Evolutionary conservation across 1,284 basidiomycete genomes (phyloP).

Genomic region (Microbotryomycetes sp.): DNA sequence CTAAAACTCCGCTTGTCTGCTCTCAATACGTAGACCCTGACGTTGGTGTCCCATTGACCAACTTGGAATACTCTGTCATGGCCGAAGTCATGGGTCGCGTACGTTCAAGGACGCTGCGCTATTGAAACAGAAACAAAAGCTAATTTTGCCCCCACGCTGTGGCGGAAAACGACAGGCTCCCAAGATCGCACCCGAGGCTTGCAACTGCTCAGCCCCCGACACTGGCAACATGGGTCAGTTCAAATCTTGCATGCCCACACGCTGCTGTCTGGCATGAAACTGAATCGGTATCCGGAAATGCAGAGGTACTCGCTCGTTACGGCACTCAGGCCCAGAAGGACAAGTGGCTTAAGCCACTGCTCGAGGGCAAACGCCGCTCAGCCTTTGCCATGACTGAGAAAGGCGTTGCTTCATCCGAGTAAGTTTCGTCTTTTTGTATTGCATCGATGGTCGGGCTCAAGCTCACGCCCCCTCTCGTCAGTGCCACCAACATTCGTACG

Average conservation of each 20-base stretch:
- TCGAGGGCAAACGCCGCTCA: slow-evolving; percentile 88
- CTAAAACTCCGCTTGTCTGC: no score
- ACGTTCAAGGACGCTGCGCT: neutral
- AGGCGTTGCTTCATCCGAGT: slow-evolving; percentile 52
- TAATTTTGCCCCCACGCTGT: neutral
- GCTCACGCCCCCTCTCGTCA: neutral
- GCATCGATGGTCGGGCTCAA: neutral
- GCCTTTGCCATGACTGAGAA: slow-evolving; percentile 93
- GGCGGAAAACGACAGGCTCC: neutral
- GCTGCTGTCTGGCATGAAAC: no score
- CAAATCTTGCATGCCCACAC: neutral
- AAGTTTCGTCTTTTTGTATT: slow-evolving; percentile 37
- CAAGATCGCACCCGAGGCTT: slow-evolving; percentile 37
- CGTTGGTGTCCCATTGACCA: slow-evolving; percentile 78
- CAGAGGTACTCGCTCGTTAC: slow-evolving; percentile 90
- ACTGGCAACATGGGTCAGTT: slow-evolving; percentile 38
- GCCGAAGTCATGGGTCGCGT: slow-evolving; percentile 82
- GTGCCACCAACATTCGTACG: slow-evolving; percentile 91
- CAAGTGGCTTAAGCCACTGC: slow-evolving; percentile 78
- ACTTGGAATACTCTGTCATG: slow-evolving; percentile 97
- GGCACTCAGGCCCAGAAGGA: slow-evolving; percentile 82
- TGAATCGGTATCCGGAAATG: slow-evolving; percentile 41
- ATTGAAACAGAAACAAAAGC: neutral
- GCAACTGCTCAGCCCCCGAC: slow-evolving; percentile 36
- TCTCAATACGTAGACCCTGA: slow-evolving; percentile 42